phyloP scores from a whole-genome alignment of 495 filamentous ascomycete species.

The Neurospora pannonica region DNA sequence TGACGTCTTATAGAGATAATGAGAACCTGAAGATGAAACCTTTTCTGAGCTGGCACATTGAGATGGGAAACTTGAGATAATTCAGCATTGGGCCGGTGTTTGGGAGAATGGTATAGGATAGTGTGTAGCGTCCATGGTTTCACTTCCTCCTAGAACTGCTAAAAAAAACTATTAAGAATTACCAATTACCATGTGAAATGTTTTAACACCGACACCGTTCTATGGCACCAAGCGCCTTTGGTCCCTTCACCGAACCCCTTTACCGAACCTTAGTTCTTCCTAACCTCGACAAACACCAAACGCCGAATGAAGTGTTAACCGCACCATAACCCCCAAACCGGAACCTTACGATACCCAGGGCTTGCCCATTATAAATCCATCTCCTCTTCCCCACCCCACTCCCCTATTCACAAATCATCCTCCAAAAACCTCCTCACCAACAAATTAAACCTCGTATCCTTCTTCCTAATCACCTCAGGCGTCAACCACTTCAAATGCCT shows the following conservation, averaged over 20 bases:
- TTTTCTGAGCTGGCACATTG: not conserved
- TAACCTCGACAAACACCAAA: not conserved
- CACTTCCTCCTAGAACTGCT: not conserved
- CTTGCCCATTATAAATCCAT: not conserved
- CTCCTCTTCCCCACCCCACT: too few relatives aligned
- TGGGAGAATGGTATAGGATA: not conserved
- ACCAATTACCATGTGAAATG: too few relatives aligned
- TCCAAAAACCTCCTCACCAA: constrained; percentile 36
- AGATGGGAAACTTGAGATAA: not conserved
- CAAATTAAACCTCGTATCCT: constrained; percentile 38
- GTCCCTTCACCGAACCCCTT: not conserved
- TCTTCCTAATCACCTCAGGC: constrained; percentile 23
- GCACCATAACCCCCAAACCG: not conserved
- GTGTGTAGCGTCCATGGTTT: not conserved
- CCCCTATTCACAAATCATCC: constrained; percentile 19
- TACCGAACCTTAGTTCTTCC: not conserved
- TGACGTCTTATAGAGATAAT: not conserved
- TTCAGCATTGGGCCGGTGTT: not conserved
- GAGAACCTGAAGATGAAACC: not conserved
- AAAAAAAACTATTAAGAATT: too few relatives aligned
- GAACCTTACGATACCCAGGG: not conserved
- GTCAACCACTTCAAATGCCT: constrained; percentile 31
- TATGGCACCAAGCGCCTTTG: not conserved
- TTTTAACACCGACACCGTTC: not conserved
- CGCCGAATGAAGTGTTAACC: not conserved